phyloP scores from a whole-genome alignment of 192 early-diverging fungal genomes.

The Coemansia sp. region DNA sequence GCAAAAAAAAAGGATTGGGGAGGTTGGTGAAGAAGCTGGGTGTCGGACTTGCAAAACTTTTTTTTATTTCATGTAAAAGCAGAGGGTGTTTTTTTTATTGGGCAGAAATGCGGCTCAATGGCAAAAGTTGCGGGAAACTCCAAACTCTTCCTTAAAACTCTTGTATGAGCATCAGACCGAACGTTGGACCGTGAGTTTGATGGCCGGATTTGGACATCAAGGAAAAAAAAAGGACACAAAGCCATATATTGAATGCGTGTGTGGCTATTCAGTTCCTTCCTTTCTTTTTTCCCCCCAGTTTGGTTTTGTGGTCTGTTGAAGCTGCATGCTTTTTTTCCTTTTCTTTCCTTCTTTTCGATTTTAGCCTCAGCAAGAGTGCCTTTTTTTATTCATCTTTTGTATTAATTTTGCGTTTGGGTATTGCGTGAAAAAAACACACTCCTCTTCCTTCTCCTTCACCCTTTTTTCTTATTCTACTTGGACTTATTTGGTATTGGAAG shows the following conservation, averaged over 20 bases:
- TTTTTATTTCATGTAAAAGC: not conserved
- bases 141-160: no score
- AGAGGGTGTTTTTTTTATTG: not conserved
- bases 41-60: not conserved
- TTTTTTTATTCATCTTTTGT: not conserved
- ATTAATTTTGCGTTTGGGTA: not conserved
- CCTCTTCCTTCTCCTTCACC: no score
- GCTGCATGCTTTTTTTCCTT: slow-evolving; percentile 1
- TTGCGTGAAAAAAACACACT: no score
- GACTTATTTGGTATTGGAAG: not conserved
- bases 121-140: no score
- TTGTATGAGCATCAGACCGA: no score
- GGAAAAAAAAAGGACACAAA: not conserved
- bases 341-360: not conserved
- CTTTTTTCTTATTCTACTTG: no score
- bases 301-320: no score
- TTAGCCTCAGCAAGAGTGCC: not conserved
- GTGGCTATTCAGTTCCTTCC: not conserved
- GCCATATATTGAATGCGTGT: not conserved
- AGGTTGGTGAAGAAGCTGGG: not conserved
- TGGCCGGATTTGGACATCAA: not conserved
- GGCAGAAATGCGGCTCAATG: not conserved
- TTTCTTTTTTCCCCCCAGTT: not conserved
- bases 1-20: not conserved
- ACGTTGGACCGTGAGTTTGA: no score